These are phyloP conservation scores for Dictyostelium brefeldianum DNA, from an alignment of 78 protist species.

Conservation along the genomic window DNA sequence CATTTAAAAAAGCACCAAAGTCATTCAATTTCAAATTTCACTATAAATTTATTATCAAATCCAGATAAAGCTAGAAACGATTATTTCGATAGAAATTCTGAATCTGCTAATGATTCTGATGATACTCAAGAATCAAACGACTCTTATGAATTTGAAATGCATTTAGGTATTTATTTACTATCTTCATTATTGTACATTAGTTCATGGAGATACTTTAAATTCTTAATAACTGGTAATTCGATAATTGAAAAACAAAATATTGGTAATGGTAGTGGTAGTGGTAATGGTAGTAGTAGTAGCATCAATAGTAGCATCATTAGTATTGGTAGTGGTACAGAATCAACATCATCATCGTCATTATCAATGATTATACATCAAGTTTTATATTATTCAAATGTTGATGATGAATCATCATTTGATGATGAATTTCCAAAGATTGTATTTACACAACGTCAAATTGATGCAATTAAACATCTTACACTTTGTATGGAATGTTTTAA, in stretches of 20 bases:
- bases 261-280: neutral
- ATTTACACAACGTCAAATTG: neutral
- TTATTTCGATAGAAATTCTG: slow-evolving; percentile 34
- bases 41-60: slow-evolving; percentile 6
- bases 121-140: neutral
- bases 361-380: slow-evolving; percentile 47
- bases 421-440: slow-evolving; percentile 14
- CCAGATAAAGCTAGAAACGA: slow-evolving; percentile 44
- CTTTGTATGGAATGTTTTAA: slow-evolving; percentile 65
- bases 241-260: slow-evolving; percentile 8
- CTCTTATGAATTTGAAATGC: slow-evolving; percentile 58
- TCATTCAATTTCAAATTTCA: neutral
- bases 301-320: neutral
- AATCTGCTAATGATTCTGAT: neutral
- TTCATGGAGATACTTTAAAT: slow-evolving; percentile 56
- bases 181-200: slow-evolving; percentile 19
- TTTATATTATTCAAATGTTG: slow-evolving; percentile 43
- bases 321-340: neutral
- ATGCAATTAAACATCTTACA: slow-evolving; percentile 30
- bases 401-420: slow-evolving; percentile 22
- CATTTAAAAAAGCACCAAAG: slow-evolving; percentile 10
- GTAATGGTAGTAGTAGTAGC: neutral
- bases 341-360: neutral
- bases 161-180: slow-evolving; percentile 37
- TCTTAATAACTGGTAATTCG: slow-evolving; percentile 24